These are phyloP conservation scores for Fusarium sp. DNA, from an alignment of 2,329 filamentous ascomycete genomes.

Conservation along the genomic window DNA sequence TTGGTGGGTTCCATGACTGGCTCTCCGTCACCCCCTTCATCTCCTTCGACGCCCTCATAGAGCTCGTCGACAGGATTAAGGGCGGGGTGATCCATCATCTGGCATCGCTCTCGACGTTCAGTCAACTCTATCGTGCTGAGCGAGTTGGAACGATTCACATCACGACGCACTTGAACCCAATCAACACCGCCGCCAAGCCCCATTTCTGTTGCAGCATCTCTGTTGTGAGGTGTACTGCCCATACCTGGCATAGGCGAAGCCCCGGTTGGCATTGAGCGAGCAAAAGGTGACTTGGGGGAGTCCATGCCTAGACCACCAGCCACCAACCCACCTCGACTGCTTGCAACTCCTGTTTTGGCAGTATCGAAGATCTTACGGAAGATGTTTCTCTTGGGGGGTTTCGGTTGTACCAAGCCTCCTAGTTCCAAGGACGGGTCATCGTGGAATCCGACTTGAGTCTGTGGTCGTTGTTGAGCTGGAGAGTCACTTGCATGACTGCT, in stretches of 20 bases:
- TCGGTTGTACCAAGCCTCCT: slow-evolving; percentile 82
- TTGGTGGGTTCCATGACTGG: slow-evolving; percentile 86
- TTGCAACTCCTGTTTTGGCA: slow-evolving; percentile 93
- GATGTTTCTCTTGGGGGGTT: slow-evolving; percentile 87
- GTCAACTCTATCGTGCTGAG: slow-evolving; percentile 88
- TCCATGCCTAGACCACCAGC: slow-evolving; percentile 61
- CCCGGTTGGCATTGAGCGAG: slow-evolving; percentile 57
- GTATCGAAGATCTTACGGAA: slow-evolving; percentile 96
- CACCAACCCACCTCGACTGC: slow-evolving; percentile 86
- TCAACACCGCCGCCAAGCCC: slow-evolving; percentile 76
- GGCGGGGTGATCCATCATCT: slow-evolving; percentile 93
- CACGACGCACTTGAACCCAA: slow-evolving; percentile 97
- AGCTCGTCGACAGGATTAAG: slow-evolving; percentile 92
- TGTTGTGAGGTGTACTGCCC: slow-evolving; percentile 54
- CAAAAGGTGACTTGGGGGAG: slow-evolving; percentile 59
- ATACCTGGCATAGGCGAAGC: slow-evolving; percentile 60
- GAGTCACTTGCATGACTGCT: slow-evolving; percentile 80
- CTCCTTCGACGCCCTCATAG: slow-evolving; percentile 85
- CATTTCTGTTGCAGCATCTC: slow-evolving; percentile 76
- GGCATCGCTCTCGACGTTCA: slow-evolving; percentile 88
- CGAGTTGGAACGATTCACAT: slow-evolving; percentile 95
- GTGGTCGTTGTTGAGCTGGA: slow-evolving; percentile 66
- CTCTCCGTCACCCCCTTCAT: slow-evolving; percentile 87
- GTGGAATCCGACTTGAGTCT: slow-evolving; percentile 75
- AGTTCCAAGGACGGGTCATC: slow-evolving; percentile 77